Percentiles rank a stretch among this genome's conserved stretches.
Conservation (phyloP, 148 eudicot species). For the Gaultheria prostrata region DNA sequence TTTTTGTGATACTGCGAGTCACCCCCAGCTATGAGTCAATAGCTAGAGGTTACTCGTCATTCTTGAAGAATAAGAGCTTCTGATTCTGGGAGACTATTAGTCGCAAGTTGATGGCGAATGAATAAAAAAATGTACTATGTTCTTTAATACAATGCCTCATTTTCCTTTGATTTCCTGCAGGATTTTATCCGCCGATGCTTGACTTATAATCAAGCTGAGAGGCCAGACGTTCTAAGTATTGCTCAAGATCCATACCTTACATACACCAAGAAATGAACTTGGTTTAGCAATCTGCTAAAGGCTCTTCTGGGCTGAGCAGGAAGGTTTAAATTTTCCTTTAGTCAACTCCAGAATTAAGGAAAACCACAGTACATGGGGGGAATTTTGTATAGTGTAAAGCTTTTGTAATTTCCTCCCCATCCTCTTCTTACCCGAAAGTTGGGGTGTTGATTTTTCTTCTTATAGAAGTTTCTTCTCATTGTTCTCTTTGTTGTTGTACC, state of each 20-base stretch:
- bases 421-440: conserved; percentile 3
- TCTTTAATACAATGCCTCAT: background rate
- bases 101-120: background rate
- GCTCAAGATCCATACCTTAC: conserved; percentile 81
- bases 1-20: background rate
- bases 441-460: background rate
- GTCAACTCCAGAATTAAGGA: background rate
- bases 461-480: background rate
- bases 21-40: background rate
- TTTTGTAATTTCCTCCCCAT: conserved; percentile 18
- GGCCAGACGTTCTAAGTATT: conserved; percentile 80
- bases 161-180: conserved; percentile 35
- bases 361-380: conserved; percentile 9
- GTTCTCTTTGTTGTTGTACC: background rate
- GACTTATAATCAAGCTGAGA: conserved; percentile 84
- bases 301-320: background rate
- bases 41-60: background rate
- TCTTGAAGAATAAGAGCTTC: background rate
- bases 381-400: conserved; percentile 42
- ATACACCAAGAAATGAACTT: conserved; percentile 63
- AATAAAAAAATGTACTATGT: background rate
- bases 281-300: background rate
- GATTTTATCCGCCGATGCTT: conserved; percentile 88
- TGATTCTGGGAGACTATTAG: background rate
- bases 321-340: background rate